These are phyloP conservation scores for Apiotrichum mycotoxinovorans DNA, from an alignment of 1,284 basidiomycete species.

Conservation along the genomic window DNA sequence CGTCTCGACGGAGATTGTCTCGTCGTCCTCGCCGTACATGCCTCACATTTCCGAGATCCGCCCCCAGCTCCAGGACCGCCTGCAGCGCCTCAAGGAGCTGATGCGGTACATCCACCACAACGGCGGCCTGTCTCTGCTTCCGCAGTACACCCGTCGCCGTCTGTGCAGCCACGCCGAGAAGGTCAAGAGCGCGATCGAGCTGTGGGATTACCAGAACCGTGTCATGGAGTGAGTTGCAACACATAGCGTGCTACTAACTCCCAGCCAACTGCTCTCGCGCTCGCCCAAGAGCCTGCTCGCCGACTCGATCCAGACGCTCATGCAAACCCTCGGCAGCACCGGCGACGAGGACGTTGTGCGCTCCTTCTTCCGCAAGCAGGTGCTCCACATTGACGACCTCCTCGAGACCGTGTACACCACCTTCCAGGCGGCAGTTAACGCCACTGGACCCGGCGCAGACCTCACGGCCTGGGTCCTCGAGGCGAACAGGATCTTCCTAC, in stretches of 20 bases:
- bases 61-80: conserved; percentile 70
- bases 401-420: conserved; percentile 41
- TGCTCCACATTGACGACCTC: conserved; percentile 50
- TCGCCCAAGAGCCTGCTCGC: conserved; percentile 47
- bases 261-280: conserved; percentile 30
- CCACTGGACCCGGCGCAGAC: conserved; percentile 32
- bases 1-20: conserved; percentile 52
- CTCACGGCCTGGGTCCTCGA: conserved; percentile 59
- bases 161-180: conserved; percentile 86
- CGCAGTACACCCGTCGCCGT: conserved; percentile 69
- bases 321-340: conserved; percentile 36
- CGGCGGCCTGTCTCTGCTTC: conserved; percentile 70
- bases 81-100: conserved; percentile 71
- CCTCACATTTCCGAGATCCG: conserved; percentile 74
- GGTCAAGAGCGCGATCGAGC: conserved; percentile 70
- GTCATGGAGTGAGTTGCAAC: conserved; percentile 44
- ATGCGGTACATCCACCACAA: conserved; percentile 86
- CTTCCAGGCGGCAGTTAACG: conserved; percentile 25
- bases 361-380: conserved; percentile 74
- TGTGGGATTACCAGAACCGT: conserved; percentile 77
- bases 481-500: conserved; percentile 67
- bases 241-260: background rate
- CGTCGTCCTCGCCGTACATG: conserved; percentile 62
- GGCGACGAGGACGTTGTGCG: conserved; percentile 71
- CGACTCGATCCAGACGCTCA: conserved; percentile 46